Evolutionary conservation across 2,329 filamentous ascomycete species (phyloP), one percentile per base, ranked within the genome.

Genomic region (Calonectria honghensis): DNA sequence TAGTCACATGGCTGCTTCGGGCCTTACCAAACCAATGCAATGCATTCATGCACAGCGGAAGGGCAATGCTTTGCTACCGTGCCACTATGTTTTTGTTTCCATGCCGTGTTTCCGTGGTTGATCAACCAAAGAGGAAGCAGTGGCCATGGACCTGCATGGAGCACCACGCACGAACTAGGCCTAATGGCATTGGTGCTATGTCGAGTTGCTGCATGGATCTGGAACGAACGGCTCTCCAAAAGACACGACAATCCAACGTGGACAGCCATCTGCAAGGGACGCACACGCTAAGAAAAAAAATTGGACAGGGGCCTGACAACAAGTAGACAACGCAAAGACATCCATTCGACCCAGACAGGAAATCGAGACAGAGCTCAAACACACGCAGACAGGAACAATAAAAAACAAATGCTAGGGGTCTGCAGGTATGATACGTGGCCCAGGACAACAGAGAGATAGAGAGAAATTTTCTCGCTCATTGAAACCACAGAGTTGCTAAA

Each of bases 41-140:
- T 79, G 77, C 78, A 77, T 76, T 73, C 68, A 79, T 69, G 79
- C 77, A 77, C 76, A 75, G 68, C 14, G 51, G 31, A 68, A 73
- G 73, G 70, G 57, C 35, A 61, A 35, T 48, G 29, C 24, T 9
- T 6, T 70, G 57, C 39, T 69, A 11, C 66, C n/a, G n/a, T 63
- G 31, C 68, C n/a, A 70, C 54, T 57, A 51, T 41, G 57, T 27
- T 48, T 24, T 63, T 70, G 14, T 63, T 59, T 51, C 29, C n/a
- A 65, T 32, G 41, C 61, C n/a, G 61, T 48, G 61, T 50, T 50
- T 65, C 41, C 61, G 29, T 14, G 1, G 35, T 6, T 61, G 57
- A 29, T 63, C 57, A 59, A 31, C 52, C 51, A 69, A 35, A 57
- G 27, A 35, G 31, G 16, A 13, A n/a, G 35, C 65, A 68, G 41